Evolutionary conservation across 2,329 filamentous ascomycete genomes (phyloP).

Genomic region (Capronia coronata): DNA sequence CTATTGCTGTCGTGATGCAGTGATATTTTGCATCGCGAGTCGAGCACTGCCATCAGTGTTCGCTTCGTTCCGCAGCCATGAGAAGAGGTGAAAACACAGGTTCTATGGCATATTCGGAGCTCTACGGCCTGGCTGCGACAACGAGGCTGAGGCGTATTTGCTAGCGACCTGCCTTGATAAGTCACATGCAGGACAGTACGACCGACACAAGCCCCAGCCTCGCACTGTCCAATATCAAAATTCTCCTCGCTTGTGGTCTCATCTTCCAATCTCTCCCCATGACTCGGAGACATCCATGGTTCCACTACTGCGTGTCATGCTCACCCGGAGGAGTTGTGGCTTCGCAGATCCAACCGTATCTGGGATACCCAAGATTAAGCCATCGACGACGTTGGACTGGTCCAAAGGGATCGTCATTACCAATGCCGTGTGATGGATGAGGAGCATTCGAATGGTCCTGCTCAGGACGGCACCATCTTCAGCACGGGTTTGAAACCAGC

Average conservation of each 20-base stretch:
- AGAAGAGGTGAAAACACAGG: too few relatives aligned
- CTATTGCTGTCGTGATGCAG: neutral
- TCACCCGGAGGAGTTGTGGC: neutral
- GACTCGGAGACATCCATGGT: neutral
- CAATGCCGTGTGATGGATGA: slow-evolving; percentile 5
- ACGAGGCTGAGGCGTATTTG: too few relatives aligned
- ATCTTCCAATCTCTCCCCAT: neutral
- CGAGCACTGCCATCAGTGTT: too few relatives aligned
- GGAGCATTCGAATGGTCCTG: neutral
- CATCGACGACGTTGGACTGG: neutral
- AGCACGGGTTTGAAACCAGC: neutral
- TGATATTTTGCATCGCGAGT: too few relatives aligned
- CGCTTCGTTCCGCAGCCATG: too few relatives aligned
- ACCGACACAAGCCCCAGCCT: neutral
- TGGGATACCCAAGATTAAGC: slow-evolving; percentile 7
- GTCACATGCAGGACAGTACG: neutral
- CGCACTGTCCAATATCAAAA: neutral
- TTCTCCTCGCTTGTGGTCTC: too few relatives aligned
- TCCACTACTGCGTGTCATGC: slow-evolving; percentile 2
- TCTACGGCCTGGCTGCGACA: too few relatives aligned
- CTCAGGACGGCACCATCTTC: neutral
- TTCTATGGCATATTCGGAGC: too few relatives aligned
- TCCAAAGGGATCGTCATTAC: slow-evolving; percentile 8
- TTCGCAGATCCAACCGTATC: slow-evolving; percentile 11
- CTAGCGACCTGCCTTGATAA: too few relatives aligned